Evolutionary conservation across 2,329 filamentous ascomycete species (phyloP).

Genomic region (Paecilomyces formosus): DNA sequence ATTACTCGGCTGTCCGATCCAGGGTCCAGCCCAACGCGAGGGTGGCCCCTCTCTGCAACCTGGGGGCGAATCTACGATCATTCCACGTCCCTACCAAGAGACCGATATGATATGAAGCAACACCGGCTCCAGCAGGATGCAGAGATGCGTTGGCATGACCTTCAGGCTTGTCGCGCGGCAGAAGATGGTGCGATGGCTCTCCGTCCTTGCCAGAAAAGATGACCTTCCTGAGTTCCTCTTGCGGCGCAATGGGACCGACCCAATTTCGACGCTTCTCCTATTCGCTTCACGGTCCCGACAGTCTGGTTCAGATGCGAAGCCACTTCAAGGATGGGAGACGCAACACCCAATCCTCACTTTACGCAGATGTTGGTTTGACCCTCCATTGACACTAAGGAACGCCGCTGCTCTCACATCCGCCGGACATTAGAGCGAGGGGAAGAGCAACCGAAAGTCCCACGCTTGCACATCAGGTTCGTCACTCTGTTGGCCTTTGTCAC

Average conservation of each 20-base stretch:
- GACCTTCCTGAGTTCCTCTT: slow-evolving; percentile 2
- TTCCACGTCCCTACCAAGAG: background rate
- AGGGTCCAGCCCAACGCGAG: background rate
- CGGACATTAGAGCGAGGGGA: background rate
- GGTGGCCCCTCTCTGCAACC: background rate
- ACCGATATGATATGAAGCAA: background rate
- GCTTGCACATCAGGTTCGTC: background rate
- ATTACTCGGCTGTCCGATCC: background rate
- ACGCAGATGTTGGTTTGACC: slow-evolving; percentile 1
- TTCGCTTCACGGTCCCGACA: slow-evolving; percentile 9
- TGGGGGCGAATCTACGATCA: background rate
- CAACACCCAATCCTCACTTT: slow-evolving; percentile 4
- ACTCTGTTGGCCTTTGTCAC: background rate
- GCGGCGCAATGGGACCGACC: slow-evolving; percentile 4
- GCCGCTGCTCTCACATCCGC: background rate
- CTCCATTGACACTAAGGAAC: slow-evolving; percentile 5
- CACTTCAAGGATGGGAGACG: slow-evolving; percentile 5
- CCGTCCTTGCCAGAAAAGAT: background rate
- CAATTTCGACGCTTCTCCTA: slow-evolving; percentile 5
- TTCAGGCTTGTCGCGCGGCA: slow-evolving; percentile 10
- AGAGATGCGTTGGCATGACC: slow-evolving; percentile 19
- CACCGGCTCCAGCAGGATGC: slow-evolving; percentile 4
- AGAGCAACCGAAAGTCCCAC: background rate
- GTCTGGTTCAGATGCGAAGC: slow-evolving; percentile 8
- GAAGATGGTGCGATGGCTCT: slow-evolving; percentile 7